Conservation (phyloP, 176 grass and related monocot species). For the Secale cereale region DNA sequence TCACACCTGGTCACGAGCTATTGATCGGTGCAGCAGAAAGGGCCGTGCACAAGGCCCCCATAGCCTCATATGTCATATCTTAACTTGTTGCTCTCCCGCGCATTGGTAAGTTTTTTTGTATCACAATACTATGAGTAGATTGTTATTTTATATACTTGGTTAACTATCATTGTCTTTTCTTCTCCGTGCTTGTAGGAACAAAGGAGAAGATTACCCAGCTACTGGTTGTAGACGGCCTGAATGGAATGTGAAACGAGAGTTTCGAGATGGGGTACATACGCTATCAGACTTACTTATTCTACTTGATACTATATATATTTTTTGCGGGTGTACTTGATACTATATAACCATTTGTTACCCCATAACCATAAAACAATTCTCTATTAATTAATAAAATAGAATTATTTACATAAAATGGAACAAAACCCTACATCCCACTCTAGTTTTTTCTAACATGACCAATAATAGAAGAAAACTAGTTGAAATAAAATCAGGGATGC, state of each 20-base stretch:
- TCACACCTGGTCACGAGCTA: neutral
- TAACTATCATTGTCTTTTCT: neutral
- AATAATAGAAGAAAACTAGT: no score
- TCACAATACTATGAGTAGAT: neutral
- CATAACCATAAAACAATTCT: no score
- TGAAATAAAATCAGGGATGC: no score
- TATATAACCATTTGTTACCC: no score
- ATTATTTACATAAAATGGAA: no score
- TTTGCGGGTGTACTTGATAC: no score
- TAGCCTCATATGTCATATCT: neutral
- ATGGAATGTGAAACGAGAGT: neutral
- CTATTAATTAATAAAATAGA: no score
- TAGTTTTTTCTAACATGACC: no score
- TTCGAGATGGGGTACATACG: neutral
- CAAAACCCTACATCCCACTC: no score
- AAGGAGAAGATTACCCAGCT: neutral
- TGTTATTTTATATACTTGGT: neutral
- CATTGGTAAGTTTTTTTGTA: neutral
- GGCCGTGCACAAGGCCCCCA: neutral
- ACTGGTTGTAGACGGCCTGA: neutral
- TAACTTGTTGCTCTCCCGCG: neutral
- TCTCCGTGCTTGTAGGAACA: neutral
- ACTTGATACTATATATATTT: no score
- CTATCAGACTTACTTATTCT: neutral
- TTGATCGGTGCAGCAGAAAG: neutral